Evolutionary conservation across 2,329 filamentous ascomycete genomes (phyloP), one percentile per base, ranked within the genome.

Genomic region (Aureobasidium sp.): DNA sequence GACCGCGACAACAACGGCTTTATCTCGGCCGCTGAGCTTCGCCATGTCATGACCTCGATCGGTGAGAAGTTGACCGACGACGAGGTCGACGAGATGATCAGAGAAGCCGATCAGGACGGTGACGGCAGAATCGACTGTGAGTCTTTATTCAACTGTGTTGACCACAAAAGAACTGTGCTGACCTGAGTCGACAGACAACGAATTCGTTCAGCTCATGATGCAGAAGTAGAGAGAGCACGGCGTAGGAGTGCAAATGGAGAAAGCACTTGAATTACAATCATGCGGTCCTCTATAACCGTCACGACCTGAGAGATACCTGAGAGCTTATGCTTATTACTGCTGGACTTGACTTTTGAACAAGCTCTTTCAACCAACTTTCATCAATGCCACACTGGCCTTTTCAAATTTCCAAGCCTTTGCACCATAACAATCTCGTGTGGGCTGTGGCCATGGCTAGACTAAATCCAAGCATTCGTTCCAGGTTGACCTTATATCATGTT

Each of bases 1-100:
- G 84, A 87, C 73, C 81, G 82, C 70, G 84, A 87, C 70, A 82
- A 82, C 73, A 85, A 83, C 71, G 84, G 84, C 67, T 85, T 84
- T 71, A 87, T 87, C 73, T 83, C 81, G 31, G 79, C 82, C 59
- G 81, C 82, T 56, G 84, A 86, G 73, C 77, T 87, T 66, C 78
- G 81, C 67, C 79, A 82, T 68, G 82, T 86, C 72, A 85, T 87
- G 81, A 83, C 81, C 66, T 82, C 80, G 27, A 82, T 86, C 61
- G 84, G 84, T 66, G 84, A 87, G 78, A 82, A 84, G 71, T 73
- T 86, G 71, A 84, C 82, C 54, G 82, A 86, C 67, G 81, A 82
- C 47, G 82, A 87, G 75, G 81, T 86, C 63, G 82, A 85, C 65
- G 82, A 85, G 75, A 86, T 86, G 83, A 82, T 87, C 70, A 74